Percentiles rank a stretch among this genome's conserved stretches.
Conservation (phyloP, 768 basidiomycete genomes). For the Agrocybe pediades region DNA sequence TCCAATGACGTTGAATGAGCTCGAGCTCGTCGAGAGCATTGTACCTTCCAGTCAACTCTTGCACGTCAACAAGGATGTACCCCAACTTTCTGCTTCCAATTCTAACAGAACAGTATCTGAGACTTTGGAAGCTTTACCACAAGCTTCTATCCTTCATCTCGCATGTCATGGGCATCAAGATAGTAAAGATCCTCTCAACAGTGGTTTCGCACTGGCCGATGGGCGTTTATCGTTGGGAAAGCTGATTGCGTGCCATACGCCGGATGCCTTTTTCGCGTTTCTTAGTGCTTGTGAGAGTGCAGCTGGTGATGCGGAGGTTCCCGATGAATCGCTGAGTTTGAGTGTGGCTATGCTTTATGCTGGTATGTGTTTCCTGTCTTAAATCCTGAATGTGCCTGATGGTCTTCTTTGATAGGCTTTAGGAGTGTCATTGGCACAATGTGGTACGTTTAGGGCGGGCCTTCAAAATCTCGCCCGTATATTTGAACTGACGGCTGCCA, state of each 20-base stretch:
- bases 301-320: slow-evolving; percentile 11
- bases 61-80: neutral
- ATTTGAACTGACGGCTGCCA: neutral
- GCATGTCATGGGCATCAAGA: slow-evolving; percentile 9
- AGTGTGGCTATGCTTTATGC: slow-evolving; percentile 15
- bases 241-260: neutral
- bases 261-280: slow-evolving; percentile 5
- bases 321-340: slow-evolving; percentile 14
- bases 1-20: slow-evolving; percentile 12
- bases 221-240: neutral
- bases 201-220: slow-evolving; percentile 1
- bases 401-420: slow-evolving; percentile 4
- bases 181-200: slow-evolving; percentile 1
- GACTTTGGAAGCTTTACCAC: neutral
- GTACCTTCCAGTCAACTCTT: slow-evolving; percentile 5
- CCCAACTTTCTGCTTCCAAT: neutral
- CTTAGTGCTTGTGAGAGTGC: slow-evolving; percentile 13
- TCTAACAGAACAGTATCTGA: neutral
- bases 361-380: slow-evolving; percentile 5
- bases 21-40: slow-evolving; percentile 5
- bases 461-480: neutral
- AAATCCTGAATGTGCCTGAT: neutral
- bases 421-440: slow-evolving; percentile 16
- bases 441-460: slow-evolving; percentile 7
- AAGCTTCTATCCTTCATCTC: slow-evolving; percentile 1